Conservation (phyloP, 257 asterid genomes). For the Petunia secreta region DNA sequence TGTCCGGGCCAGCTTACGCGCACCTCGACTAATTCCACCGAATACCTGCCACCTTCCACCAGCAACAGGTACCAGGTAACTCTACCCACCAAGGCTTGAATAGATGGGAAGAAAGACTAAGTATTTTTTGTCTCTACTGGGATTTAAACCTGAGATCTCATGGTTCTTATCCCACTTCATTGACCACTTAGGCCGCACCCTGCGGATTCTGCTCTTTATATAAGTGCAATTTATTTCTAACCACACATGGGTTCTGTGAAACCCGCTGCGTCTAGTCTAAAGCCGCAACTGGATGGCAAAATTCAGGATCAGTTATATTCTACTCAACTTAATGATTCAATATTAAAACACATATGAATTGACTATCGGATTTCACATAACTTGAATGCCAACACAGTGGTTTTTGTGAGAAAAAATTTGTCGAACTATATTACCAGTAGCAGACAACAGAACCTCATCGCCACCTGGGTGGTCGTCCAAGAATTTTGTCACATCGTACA, state of each 20-base stretch:
- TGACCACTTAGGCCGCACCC: no score
- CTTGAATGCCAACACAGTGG: not conserved
- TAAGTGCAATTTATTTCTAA: no score
- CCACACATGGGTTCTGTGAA: not conserved
- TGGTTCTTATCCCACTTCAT: no score
- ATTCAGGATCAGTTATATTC: not conserved
- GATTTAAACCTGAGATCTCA: no score
- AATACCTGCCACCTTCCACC: no score
- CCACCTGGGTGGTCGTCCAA: slow-evolving; percentile 98
- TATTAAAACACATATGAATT: not conserved
- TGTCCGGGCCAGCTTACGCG: no score
- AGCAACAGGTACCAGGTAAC: no score
- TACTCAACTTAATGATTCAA: not conserved
- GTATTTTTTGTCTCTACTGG: no score
- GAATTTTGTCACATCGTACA: slow-evolving; percentile 80
- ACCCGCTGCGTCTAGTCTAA: not conserved
- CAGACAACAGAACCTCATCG: slow-evolving; percentile 79
- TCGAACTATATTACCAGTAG: slow-evolving; percentile 55
- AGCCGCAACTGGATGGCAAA: not conserved
- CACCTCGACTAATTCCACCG: no score
- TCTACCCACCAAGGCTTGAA: no score
- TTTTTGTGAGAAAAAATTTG: not conserved
- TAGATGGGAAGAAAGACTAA: no score
- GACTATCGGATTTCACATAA: not conserved
- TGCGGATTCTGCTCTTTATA: no score